phyloP scores from a whole-genome alignment of 768 basidiomycete genomes.

The Podaxis pistillaris region DNA sequence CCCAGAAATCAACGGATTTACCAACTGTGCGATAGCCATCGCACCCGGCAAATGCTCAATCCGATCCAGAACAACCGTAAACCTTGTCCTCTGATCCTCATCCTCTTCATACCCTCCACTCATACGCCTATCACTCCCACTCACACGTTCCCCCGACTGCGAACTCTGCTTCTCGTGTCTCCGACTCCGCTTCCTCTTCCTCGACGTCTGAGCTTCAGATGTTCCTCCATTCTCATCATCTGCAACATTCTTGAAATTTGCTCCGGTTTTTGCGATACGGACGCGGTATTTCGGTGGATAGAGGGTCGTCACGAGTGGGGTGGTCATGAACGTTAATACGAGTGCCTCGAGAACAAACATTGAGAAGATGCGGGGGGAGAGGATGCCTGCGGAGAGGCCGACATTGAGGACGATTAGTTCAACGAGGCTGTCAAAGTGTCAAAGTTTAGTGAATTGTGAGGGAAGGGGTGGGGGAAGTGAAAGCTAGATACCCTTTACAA shows the following conservation, averaged over 20 bases:
- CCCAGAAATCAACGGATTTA: conserved; percentile 43
- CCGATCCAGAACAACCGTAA: conserved; percentile 87
- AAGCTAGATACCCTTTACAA: conserved; percentile 80
- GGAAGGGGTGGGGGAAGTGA: conserved; percentile 12
- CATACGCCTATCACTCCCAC: background rate
- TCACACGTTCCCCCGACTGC: background rate
- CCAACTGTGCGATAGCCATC: conserved; percentile 86
- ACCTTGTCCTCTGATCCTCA: conserved; percentile 47
- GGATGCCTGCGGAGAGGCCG: conserved; percentile 77
- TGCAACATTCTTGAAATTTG: conserved; percentile 45
- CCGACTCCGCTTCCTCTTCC: conserved; percentile 10
- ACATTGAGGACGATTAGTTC: conserved; percentile 97
- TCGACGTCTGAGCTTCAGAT: background rate
- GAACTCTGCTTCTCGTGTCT: background rate
- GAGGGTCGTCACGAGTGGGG: conserved; percentile 63
- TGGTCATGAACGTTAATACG: conserved; percentile 82
- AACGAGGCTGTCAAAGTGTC: conserved; percentile 53
- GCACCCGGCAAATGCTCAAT: conserved; percentile 86
- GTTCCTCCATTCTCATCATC: conserved; percentile 31
- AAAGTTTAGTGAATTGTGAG: background rate
- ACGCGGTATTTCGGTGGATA: conserved; percentile 64
- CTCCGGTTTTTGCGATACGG: conserved; percentile 44
- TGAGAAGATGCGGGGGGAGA: conserved; percentile 78
- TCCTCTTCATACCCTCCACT: background rate
- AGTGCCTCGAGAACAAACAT: conserved; percentile 94